Evolutionary conservation across 2,329 filamentous ascomycete species (phyloP).

Genomic region (Hypoxylon rubiginosum): DNA sequence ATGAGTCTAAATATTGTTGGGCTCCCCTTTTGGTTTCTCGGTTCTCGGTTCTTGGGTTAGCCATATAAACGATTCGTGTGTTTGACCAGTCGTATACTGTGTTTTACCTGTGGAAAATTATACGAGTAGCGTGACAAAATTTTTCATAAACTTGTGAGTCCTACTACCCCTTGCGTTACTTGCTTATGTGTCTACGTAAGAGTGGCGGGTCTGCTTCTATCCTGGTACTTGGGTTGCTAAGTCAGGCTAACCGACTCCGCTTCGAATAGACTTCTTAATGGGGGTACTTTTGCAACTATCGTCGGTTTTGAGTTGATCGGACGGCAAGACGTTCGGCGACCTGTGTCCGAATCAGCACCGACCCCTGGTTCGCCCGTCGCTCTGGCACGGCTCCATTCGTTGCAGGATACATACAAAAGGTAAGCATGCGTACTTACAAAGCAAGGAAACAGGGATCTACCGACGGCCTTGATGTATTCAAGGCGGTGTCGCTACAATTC

Average conservation of each 20-base stretch:
- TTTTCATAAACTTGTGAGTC: background rate
- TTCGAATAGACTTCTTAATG: constrained; percentile 22
- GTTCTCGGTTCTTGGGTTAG: background rate
- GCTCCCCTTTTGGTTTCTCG: background rate
- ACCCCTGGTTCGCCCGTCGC: constrained; percentile 6
- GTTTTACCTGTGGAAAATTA: background rate
- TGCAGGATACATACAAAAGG: constrained; percentile 14
- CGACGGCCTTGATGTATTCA: background rate
- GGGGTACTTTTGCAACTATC: constrained; percentile 36
- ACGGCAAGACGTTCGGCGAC: constrained; percentile 14
- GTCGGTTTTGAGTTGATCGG: constrained; percentile 17
- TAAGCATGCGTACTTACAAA: background rate
- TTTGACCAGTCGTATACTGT: constrained; percentile 20
- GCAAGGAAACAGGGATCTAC: constrained; percentile 23
- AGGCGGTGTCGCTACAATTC: constrained; percentile 27
- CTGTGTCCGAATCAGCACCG: constrained; percentile 27
- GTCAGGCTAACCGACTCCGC: constrained; percentile 24
- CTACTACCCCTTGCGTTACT: constrained; percentile 6
- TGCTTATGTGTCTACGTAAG: constrained; percentile 42
- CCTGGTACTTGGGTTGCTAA: constrained; percentile 28
- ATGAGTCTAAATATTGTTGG: constrained; percentile 28
- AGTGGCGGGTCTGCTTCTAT: constrained; percentile 29
- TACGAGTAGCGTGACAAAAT: constrained; percentile 8
- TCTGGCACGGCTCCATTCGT: constrained; percentile 19
- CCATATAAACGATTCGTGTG: background rate